phyloP scores from a whole-genome alignment of 352 stramenopile genomes.

The Pythium sp. region DNA sequence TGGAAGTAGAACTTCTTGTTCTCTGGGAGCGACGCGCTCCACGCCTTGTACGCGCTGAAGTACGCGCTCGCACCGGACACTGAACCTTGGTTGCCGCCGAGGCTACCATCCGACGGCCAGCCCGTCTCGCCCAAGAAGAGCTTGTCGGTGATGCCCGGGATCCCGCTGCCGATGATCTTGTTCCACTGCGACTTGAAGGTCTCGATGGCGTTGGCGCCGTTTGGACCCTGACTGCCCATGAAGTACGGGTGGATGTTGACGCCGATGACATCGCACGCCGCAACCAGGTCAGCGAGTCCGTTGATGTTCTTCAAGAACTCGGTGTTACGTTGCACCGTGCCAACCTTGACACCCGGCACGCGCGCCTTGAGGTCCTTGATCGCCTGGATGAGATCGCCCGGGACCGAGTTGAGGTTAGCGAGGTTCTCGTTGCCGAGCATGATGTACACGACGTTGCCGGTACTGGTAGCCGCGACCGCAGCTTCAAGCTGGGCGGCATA shows the following conservation, averaged over 20 bases:
- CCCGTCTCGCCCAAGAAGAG: slow-evolving; percentile 53
- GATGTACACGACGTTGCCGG: slow-evolving; percentile 46
- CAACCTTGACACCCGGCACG: slow-evolving; percentile 48
- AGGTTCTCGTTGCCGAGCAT: slow-evolving; percentile 78
- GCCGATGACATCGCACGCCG: slow-evolving; percentile 41
- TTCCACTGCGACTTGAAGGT: slow-evolving; percentile 52
- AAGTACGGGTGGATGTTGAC: slow-evolving; percentile 70
- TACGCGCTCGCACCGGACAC: slow-evolving; percentile 36
- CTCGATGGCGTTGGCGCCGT: slow-evolving; percentile 32
- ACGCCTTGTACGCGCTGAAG: slow-evolving; percentile 61
- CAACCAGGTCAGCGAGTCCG: slow-evolving; percentile 38
- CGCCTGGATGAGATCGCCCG: slow-evolving; percentile 39
- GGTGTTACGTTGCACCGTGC: slow-evolving; percentile 66
- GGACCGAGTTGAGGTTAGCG: slow-evolving; percentile 24
- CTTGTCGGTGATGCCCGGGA: slow-evolving; percentile 31
- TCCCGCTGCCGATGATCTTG: slow-evolving; percentile 33
- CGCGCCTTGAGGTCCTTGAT: slow-evolving; percentile 51
- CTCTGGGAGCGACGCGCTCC: slow-evolving; percentile 40
- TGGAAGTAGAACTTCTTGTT: slow-evolving; percentile 74
- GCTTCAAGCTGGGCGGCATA: slow-evolving; percentile 36
- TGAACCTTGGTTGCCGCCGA: slow-evolving; percentile 36
- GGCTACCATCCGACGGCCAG: slow-evolving; percentile 40
- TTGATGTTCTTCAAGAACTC: slow-evolving; percentile 41
- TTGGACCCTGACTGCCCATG: slow-evolving; percentile 25
- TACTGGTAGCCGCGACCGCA: slow-evolving; percentile 40